Evolutionary conservation across 2,329 filamentous ascomycete species (phyloP), one percentile per base, ranked within the genome.

Genomic region (Emericellopsis atlantica): DNA sequence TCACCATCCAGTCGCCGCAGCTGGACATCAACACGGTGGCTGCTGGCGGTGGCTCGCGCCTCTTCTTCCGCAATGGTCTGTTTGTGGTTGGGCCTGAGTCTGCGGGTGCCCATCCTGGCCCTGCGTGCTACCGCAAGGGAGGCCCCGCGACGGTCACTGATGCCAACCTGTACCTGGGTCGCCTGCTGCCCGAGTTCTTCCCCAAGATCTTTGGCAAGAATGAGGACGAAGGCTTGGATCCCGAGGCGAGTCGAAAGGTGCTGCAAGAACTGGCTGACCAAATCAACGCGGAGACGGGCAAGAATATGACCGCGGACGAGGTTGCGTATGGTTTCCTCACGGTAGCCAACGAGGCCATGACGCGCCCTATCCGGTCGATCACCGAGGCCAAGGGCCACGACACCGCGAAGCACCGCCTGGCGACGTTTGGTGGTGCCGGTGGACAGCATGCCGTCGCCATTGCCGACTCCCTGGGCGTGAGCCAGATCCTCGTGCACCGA

Each of bases 1-100:
- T 95, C 1, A 90, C 88, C 1, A 92, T 95, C 23, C 88, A 95
- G 52, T 89, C 84, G 1, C 89, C 89, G 0, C 88, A 95, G 53
- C 72, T 95, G 0, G 88, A 95, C 54, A 95, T 95, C 63, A 95
- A 95, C 59, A 95, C 89, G 0, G 89, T 95, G 1, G 89, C 89
- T 6, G 89, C 89, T 3, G 89, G 89, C 37, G 89, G 89, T 46
- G 87, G 87, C 6, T 90, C 84, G 1, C 71, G 81, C 24, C 68
- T 95, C 4, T 92, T 93, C 60, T 95, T 86, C 72, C 79, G 76
- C 46, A 94, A 95, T 48, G 88, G 89, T 1, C 67, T 95, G 1
- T 95, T 95, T 48, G 83, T 89, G 0, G 88, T 95, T 4, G 89
- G 89, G 0, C 89, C 89, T 1, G 87, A 94, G 54, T 92, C 84